Conservation (phyloP, 2,329 filamentous ascomycete genomes). For the Neurospora sp. region DNA sequence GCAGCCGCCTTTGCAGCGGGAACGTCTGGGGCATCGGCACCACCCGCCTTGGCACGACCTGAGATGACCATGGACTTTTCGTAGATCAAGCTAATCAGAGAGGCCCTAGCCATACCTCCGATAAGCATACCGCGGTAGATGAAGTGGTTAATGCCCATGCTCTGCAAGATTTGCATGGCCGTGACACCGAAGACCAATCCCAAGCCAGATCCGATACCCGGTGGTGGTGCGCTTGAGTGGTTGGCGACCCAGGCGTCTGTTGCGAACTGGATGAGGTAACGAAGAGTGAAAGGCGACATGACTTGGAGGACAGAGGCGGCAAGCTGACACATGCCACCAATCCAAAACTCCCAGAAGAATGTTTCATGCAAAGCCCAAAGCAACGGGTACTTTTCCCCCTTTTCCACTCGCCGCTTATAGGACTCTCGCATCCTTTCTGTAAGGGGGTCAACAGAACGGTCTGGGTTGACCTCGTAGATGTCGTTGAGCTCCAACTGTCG, state of each 20-base stretch:
- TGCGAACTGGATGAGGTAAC: conserved; percentile 80
- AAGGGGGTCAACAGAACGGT: conserved; percentile 61
- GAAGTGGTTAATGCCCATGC: conserved; percentile 77
- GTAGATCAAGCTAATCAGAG: conserved; percentile 78
- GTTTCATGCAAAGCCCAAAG: conserved; percentile 78
- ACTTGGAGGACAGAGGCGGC: conserved; percentile 66
- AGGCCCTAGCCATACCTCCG: conserved; percentile 71
- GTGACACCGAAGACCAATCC: conserved; percentile 79
- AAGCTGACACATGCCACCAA: conserved; percentile 72
- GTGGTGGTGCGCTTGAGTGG: conserved; percentile 38
- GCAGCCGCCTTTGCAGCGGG: conserved; percentile 31
- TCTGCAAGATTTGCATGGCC: conserved; percentile 74
- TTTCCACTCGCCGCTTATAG: conserved; percentile 57
- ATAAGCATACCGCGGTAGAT: conserved; percentile 89
- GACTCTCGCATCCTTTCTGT: conserved; percentile 54
- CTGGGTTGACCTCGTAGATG: conserved; percentile 80
- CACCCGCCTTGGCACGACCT: conserved; percentile 77
- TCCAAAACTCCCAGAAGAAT: conserved; percentile 73
- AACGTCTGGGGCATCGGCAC: conserved; percentile 43
- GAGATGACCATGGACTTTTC: conserved; percentile 89
- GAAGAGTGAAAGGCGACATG: conserved; percentile 72
- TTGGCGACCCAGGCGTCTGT: conserved; percentile 65
- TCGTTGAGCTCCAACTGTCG: conserved; percentile 75
- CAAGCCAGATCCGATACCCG: conserved; percentile 64
- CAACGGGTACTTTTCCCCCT: conserved; percentile 63